Evolutionary conservation across 2,329 filamentous ascomycete species (phyloP).

Genomic region (Aspergillus costaricaensis): DNA sequence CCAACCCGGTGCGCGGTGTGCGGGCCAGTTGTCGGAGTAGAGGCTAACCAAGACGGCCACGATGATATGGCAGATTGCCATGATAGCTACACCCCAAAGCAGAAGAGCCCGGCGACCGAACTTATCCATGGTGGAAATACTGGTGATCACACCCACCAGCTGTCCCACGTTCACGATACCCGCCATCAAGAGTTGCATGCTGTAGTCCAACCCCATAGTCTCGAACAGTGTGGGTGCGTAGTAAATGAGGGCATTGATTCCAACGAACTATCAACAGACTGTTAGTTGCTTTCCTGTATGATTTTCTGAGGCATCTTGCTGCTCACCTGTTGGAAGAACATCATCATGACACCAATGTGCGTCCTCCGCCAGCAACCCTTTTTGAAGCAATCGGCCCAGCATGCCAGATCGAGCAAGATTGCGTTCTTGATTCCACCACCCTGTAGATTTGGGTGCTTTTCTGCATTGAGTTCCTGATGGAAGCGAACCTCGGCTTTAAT

Average conservation of each 20-base stretch:
- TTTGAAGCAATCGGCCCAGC: constrained; percentile 55
- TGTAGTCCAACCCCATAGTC: constrained; percentile 47
- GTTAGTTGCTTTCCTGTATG: neutral
- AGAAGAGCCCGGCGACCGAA: constrained; percentile 52
- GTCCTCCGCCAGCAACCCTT: constrained; percentile 54
- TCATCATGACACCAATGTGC: constrained; percentile 54
- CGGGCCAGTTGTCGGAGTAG: constrained; percentile 54
- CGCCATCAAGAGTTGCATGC: constrained; percentile 55
- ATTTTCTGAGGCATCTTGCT: neutral
- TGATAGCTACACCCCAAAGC: constrained; percentile 47
- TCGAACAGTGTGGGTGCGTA: constrained; percentile 64
- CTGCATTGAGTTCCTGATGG: constrained; percentile 48
- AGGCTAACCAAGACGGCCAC: constrained; percentile 58
- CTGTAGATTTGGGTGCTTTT: constrained; percentile 43
- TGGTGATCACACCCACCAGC: constrained; percentile 49
- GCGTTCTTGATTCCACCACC: constrained; percentile 35
- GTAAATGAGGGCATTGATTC: constrained; percentile 60
- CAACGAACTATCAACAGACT: constrained; percentile 41
- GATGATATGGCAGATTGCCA: constrained; percentile 52
- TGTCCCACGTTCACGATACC: constrained; percentile 57
- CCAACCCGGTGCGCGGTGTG: constrained; percentile 57
- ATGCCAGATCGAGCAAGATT: constrained; percentile 51
- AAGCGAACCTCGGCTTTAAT: constrained; percentile 57
- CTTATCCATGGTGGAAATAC: constrained; percentile 53
- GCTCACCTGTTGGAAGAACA: constrained; percentile 59